Percentiles rank a stretch among this genome's conserved stretches.
These are phyloP conservation scores for Daldinia caldariorum DNA, from an alignment of 495 filamentous ascomycete species.

Conservation along the genomic window DNA sequence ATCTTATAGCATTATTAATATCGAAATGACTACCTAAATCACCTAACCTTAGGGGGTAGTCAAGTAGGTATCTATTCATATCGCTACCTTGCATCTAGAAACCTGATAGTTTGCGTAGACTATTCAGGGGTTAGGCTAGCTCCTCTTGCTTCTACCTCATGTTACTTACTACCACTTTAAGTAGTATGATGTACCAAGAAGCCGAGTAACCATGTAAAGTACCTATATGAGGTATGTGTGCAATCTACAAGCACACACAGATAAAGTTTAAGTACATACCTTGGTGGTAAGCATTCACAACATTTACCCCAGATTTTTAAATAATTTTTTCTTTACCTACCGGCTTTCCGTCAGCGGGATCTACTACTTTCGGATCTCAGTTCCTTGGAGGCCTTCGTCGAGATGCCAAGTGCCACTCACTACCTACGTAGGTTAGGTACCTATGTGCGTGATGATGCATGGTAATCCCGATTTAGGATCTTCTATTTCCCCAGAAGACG, in stretches of 20 bases:
- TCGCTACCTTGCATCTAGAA: too few species aligned
- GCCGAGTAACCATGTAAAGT: background rate
- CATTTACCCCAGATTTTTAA: slow-evolving; percentile 36
- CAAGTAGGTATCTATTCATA: background rate
- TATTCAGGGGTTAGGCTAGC: background rate
- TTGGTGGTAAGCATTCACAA: slow-evolving; percentile 17
- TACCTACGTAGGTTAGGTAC: too few species aligned
- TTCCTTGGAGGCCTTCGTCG: slow-evolving; percentile 13
- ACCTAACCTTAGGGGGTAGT: background rate
- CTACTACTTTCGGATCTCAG: slow-evolving; percentile 27
- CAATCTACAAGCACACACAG: slow-evolving; percentile 12
- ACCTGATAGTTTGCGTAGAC: background rate
- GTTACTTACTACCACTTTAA: slow-evolving; percentile 10
- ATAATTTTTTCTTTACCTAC: slow-evolving; percentile 16
- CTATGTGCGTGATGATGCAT: slow-evolving; percentile 15
- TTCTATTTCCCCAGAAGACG: slow-evolving; percentile 32
- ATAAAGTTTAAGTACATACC: slow-evolving; percentile 22
- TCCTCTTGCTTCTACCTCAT: background rate
- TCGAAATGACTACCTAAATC: background rate
- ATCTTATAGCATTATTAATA: background rate
- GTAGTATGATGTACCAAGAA: background rate
- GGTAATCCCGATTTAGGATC: slow-evolving; percentile 9
- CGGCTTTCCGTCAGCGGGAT: slow-evolving; percentile 32
- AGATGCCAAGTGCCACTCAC: slow-evolving; percentile 26
- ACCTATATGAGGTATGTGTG: slow-evolving; percentile 5